Conservation (phyloP, 352 stramenopile genomes). For the Phytophthora capsici region DNA sequence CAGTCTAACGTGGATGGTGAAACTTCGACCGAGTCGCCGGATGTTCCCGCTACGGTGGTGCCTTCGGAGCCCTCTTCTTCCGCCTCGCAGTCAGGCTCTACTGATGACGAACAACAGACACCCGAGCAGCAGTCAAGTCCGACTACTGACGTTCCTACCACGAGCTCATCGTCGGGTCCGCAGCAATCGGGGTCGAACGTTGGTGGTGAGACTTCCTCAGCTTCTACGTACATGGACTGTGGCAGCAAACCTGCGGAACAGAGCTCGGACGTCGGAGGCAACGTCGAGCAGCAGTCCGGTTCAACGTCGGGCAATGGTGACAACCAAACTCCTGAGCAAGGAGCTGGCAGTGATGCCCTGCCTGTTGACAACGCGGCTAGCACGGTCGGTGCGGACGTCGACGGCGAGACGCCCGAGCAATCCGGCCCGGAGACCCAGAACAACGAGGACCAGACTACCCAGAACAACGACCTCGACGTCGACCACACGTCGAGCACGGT, state of each 20-base stretch:
- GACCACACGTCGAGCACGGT: background rate
- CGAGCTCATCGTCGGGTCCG: no score
- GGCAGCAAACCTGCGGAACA: background rate
- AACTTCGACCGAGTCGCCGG: slow-evolving; percentile 10
- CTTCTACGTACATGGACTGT: slow-evolving; percentile 2
- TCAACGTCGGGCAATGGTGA: background rate
- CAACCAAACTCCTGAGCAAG: slow-evolving; percentile 1
- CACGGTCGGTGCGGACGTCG: background rate
- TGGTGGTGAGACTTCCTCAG: background rate
- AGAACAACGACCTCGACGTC: background rate
- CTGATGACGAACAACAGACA: background rate
- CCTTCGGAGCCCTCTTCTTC: background rate
- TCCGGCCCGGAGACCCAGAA: background rate
- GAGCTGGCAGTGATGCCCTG: background rate
- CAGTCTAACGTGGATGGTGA: slow-evolving; percentile 15
- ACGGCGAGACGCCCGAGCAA: background rate
- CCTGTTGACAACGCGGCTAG: background rate
- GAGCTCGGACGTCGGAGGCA: background rate
- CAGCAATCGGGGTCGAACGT: background rate
- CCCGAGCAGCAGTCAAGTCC: background rate
- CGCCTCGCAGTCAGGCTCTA: slow-evolving; percentile 9
- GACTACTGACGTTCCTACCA: background rate
- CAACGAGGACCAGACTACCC: slow-evolving; percentile 1
- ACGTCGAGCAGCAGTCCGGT: slow-evolving; percentile 10
- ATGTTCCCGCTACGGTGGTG: slow-evolving; percentile 14